Conservation (phyloP, 2,329 filamentous ascomycete species). For the Paramyrothecium sp. region DNA sequence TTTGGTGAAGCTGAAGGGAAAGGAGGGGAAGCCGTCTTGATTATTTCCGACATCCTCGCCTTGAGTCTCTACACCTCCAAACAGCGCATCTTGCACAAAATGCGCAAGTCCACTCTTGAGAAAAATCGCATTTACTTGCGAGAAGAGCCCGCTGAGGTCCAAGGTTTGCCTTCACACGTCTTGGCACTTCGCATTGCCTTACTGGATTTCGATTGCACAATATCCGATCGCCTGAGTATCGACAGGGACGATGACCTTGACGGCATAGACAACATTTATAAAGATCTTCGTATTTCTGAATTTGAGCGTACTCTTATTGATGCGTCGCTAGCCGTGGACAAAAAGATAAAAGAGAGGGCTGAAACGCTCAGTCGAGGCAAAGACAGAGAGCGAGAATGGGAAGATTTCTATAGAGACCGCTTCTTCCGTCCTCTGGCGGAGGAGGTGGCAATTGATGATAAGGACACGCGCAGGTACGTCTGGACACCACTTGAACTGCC, state of each 20-base stretch:
- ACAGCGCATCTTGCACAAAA: background rate
- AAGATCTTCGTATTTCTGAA: background rate
- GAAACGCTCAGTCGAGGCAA: background rate
- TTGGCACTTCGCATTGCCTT: constrained; percentile 8
- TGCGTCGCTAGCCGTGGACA: background rate
- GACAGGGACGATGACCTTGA: constrained; percentile 5
- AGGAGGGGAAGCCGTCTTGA: too few relatives aligned
- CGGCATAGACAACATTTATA: constrained; percentile 1
- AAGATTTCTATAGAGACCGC: background rate
- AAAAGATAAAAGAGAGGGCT: background rate
- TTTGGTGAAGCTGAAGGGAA: too few relatives aligned
- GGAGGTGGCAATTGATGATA: background rate
- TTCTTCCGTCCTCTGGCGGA: background rate
- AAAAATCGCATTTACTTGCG: constrained; percentile 12
- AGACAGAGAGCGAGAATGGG: constrained; percentile 1
- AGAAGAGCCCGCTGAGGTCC: constrained; percentile 5
- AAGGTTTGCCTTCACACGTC: constrained; percentile 10
- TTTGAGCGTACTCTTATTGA: background rate
- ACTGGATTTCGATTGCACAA: constrained; percentile 12
- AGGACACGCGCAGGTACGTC: background rate
- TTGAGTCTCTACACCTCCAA: too few relatives aligned
- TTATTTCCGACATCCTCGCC: too few relatives aligned
- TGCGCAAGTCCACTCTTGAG: background rate
- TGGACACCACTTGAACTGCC: background rate
- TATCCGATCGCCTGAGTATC: constrained; percentile 8